Evolutionary conservation across 75 land plant genomes (phyloP).

Genomic region (Pinus taeda): DNA sequence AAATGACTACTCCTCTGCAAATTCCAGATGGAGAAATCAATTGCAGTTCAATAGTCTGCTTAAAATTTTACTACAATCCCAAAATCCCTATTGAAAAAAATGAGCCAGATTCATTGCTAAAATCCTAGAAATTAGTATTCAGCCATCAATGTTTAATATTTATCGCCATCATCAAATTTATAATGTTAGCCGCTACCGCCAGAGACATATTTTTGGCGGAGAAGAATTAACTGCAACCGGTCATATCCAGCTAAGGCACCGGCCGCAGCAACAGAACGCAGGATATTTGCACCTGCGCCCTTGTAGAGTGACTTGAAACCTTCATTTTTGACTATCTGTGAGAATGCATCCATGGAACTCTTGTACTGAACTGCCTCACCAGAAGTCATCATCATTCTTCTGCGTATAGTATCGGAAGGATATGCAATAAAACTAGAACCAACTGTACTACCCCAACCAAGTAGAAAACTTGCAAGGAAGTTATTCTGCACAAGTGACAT

Average conservation of each 20-base stretch:
- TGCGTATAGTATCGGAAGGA: constrained; percentile 64
- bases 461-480: constrained; percentile 66
- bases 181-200: constrained; percentile 30
- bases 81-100: neutral
- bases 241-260: constrained; percentile 67
- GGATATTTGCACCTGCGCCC: constrained; percentile 73
- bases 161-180: constrained; percentile 16
- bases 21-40: neutral
- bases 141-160: too few species aligned
- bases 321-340: constrained; percentile 55
- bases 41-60: neutral
- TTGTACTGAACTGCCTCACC: constrained; percentile 76
- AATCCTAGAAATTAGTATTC: neutral
- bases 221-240: constrained; percentile 25
- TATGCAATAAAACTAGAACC: constrained; percentile 73
- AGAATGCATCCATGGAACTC: constrained; percentile 64
- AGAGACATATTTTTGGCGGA: constrained; percentile 42
- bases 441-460: constrained; percentile 71
- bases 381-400: constrained; percentile 85
- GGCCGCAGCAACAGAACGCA: constrained; percentile 74
- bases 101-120: neutral
- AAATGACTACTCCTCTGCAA: too few species aligned
- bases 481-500: constrained; percentile 35
- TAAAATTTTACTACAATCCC: neutral
- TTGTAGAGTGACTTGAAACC: constrained; percentile 66